Base-by-base conservation (phyloP, 1,284 basidiomycete genomes). In the Cutaneotrichosporon cutaneum region DNA sequence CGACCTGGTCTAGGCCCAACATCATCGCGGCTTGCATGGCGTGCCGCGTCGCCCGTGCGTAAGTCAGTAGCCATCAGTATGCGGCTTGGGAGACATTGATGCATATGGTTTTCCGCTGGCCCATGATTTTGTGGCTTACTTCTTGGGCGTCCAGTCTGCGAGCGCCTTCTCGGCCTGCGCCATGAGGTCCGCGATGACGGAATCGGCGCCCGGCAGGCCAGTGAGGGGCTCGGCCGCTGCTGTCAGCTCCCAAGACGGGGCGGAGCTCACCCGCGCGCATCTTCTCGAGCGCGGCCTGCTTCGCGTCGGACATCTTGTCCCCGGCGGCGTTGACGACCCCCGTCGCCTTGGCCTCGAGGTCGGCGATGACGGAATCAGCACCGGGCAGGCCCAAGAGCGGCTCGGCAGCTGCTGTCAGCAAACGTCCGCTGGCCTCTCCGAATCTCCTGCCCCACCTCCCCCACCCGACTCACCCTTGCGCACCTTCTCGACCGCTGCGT, bases 101-200 rank as follows among this genome's bases (percentile, higher is more conserved):
- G 39, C 39, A 42, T 42, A n/a, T 42, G 39, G 39, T 30, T 26
- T 51, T n/a, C 48, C 8, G 48, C 24, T 27, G 30, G n/a, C 32
- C 32, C 21, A 16, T 32, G 30, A 8, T 33, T 36, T 39, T 21
- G 30, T 27, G 7, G 18, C 18, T 33, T 54, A 39, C 33, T 54
- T 33, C 22, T 33, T 35, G 10, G 52, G 35, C 21, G 22, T 36
- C 21, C 33, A 36, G 51, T 21, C 35, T 4, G 39, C 35, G 13
- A 54, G 33, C 21, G 52, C 52, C 52, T 35, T 39, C 52, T 54
- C 52, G 14, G 35, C 52, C 33, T 42, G 21, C 16, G 52, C 33
- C 21, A 54, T 54, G 21, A 54, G 52, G 22, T 54, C 52, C n/a
- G 52, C 52, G 16, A 54, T 54, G 24, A 54, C 35, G 7, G 33